Conservation (phyloP, 257 asterid genomes). For the Salvia hispanica region DNA sequence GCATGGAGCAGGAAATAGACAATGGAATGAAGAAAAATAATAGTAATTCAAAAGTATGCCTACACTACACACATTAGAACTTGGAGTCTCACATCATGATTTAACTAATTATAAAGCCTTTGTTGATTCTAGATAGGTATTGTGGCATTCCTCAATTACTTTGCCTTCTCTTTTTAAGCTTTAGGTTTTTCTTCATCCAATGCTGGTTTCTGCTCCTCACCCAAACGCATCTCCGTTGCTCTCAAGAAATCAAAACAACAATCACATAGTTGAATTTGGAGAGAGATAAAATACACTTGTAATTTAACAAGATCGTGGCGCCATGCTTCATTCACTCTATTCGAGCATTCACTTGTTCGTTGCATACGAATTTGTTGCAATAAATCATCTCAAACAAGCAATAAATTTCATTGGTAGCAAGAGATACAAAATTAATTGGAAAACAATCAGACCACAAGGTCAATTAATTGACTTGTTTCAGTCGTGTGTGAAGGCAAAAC, state of each 20-base stretch:
- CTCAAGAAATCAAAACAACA: neutral
- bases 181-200: no score
- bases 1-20: constrained; percentile 13
- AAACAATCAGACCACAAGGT: neutral
- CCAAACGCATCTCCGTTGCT: no score
- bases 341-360: neutral
- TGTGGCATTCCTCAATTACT: neutral
- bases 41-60: constrained; percentile 22
- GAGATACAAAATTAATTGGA: no score
- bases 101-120: constrained; percentile 7
- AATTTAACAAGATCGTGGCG: neutral
- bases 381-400: neutral
- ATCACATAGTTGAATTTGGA: neutral
- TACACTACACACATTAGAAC: constrained; percentile 29
- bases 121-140: constrained; percentile 3
- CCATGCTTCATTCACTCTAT: neutral
- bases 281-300: neutral
- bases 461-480: neutral
- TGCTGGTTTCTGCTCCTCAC: no score
- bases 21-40: neutral
- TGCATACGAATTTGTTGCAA: neutral
- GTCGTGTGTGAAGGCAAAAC: neutral
- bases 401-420: no score
- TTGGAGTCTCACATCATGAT: constrained; percentile 17
- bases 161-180: no score